Evolutionary conservation across 73 alveolate species (phyloP), one percentile per base, ranked within the genome.

Genomic region (Tetrahymena malaccensis): DNA sequence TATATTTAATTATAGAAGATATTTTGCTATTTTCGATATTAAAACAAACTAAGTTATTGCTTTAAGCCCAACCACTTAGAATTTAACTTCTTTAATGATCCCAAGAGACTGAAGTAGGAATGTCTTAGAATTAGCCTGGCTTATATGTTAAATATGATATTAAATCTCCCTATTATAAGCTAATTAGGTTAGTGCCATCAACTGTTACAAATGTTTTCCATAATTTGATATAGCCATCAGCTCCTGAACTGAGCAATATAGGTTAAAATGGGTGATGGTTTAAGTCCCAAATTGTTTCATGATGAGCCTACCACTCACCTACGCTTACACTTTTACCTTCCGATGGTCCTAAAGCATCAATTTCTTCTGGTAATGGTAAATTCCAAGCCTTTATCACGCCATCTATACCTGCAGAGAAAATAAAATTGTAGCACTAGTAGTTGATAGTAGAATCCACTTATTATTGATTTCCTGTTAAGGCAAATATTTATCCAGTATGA

Each of bases 341-440:
- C 0, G 94, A 93, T 93, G 93, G 43, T 21, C 85, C 40, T 34
- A 35, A 11, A 40, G 93, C 55, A 85, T 95, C 35, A 22, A 50
- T 38, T 33, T 34, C 55, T 93, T 35, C 44, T 43, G 84, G 89
- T 31, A 70, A 35, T 22, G 97, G 97, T 17, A 95, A 25, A 43
- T 93, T 95, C 96, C 96, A 96, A 34, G 97, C 50, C 85, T 97
- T 96, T 9, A 96, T 96, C 8, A 95, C 97, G 17, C 98, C 98
- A 70, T 96, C 98, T 35, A 93, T 95, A 34, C 98, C 99, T 50
- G 98, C 99, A 12, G 99, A 97, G 84, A 97, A 97, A 37, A 97
- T 35, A 95, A 85, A 89, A 85, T 85, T 95, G 84, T 96, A 94
- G 43, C 94, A 93, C 84, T 96, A 89, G 43, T 35, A 93, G 21